Evolutionary conservation across 2,329 filamentous ascomycete species (phyloP), one percentile per base, ranked within the genome.

Genomic region (Blastomyces silverae): DNA sequence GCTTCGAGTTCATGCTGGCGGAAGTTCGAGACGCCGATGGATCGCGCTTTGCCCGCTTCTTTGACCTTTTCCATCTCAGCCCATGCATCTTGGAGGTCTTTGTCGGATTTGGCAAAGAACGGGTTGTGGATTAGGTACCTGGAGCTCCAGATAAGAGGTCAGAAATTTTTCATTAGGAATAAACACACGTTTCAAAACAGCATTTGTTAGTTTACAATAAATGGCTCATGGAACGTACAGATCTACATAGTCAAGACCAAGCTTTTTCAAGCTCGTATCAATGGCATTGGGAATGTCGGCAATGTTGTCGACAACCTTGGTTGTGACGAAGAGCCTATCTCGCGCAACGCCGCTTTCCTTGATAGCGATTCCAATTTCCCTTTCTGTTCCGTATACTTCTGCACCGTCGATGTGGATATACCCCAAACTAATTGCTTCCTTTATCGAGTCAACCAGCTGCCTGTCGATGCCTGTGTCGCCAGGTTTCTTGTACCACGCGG

Each of bases 1-100:
- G 80, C 79, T 57, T 85, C 79, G 22, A 88, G 76, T 65, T 88
- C 82, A 28, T 76, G 72, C 31, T 81, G 79, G 6, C 83, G 74
- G 73, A 82, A 88, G 73, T 86, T 88, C 64, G 83, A 86, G 28
- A 88, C 85, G 28, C 85, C 86, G 66, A 88, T 88, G 7, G 82
- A 83, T 63, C 82, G 83, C 5, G 83, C 80, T 65, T 87, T 82
- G 20, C 85, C 85, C 17, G 80, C 73, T n/a, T 77, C 75, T 68
- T 85, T 80, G 50, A 87, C 74, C 50, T 79, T 74, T 70, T 88
- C 85, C 84, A 88, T 85, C 6, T 79, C 77, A 50, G 80, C 80
- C 85, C 85, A 88, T 56, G 82, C 81, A 42, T 77, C 72, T 72
- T 87, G 85, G 20, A 87, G 79, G 17, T 84, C 80, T 39, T 75